Base-by-base conservation (phyloP, 345 rosid species). In the Geranium rotundifolium region DNA sequence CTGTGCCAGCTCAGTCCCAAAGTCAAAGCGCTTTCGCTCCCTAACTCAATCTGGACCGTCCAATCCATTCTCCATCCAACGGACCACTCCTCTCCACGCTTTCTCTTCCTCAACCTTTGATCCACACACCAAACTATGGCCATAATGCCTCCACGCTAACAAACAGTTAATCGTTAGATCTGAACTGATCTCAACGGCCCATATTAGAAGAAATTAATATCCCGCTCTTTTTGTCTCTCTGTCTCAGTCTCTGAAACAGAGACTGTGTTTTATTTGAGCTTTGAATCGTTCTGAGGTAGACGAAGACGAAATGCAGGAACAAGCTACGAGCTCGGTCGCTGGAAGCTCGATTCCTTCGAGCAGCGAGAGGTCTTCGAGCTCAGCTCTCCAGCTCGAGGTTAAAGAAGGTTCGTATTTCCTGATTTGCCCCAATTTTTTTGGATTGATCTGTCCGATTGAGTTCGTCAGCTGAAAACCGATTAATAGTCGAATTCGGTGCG, bases 331-430 rank as follows among this genome's bases (percentile, higher is more conserved):
- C 62, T 88, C 95, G 31, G 49, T 88, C 14, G 87, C 96, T 2
- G 96, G 91, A 1, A 90, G 82, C 73, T 93, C 99, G 64, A 49
- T 95, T 41, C 93, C 87, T 5, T 90, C 96, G 17, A 90, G 99
- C 73, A 90, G 99, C 37, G 99, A 95, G 73, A 83, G 95, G 72
- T 95, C 99, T 34, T 88, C 99, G n/a, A 88, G 99, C 78, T 88
- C 99, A 14, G 89, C 91, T 52, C 83, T 79, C 7, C 99, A 82
- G 61, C 81, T 77, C 58, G 95, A 86, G 76, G 76, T 80, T 76
- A 95, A 85, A 84, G 99, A 88, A 74, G 97, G 97, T 90, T 54
- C 18, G 29, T 18, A 4, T 23, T 19, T 54, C 7, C 19, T 67
- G 9, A 39, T 30, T 54, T 34, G 3, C 19, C 18, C 31, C 7